Percentiles rank a stretch among this genome's conserved stretches.
phyloP scores from a whole-genome alignment of 2,329 filamentous ascomycete species.

The Colletotrichum melonis region DNA sequence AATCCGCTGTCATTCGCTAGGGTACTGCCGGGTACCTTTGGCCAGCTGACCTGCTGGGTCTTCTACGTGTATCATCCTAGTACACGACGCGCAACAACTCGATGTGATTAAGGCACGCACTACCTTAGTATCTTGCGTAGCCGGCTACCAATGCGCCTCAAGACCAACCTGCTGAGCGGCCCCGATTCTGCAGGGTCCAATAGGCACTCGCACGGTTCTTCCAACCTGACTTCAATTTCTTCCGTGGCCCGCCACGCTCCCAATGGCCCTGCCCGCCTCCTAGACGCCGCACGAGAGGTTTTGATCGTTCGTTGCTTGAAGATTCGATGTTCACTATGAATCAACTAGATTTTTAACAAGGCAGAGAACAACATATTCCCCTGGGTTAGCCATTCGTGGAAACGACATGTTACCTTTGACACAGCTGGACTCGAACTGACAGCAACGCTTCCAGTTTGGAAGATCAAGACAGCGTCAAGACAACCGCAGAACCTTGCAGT shows the following conservation, averaged over 20 bases:
- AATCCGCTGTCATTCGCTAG: slow-evolving; percentile 8
- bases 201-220: slow-evolving; percentile 13
- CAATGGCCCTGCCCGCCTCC: neutral
- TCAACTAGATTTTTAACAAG: neutral
- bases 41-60: slow-evolving; percentile 27
- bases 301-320: neutral
- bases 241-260: neutral
- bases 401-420: slow-evolving; percentile 6
- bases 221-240: neutral
- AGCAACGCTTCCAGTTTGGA: slow-evolving; percentile 10
- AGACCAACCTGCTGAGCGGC: slow-evolving; percentile 24
- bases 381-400: slow-evolving; percentile 3
- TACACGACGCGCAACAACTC: slow-evolving; percentile 13
- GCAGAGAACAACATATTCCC: neutral
- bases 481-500: slow-evolving; percentile 15
- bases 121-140: neutral
- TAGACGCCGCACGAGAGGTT: neutral
- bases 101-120: slow-evolving; percentile 20
- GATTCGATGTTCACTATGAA: slow-evolving; percentile 5
- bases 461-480: slow-evolving; percentile 22
- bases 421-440: neutral
- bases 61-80: slow-evolving; percentile 18
- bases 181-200: slow-evolving; percentile 36
- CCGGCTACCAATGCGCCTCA: slow-evolving; percentile 8
- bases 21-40: slow-evolving; percentile 19